Base-by-base conservation (phyloP, 116 monocot genomes). In the Papilionanthe hybrid region DNA sequence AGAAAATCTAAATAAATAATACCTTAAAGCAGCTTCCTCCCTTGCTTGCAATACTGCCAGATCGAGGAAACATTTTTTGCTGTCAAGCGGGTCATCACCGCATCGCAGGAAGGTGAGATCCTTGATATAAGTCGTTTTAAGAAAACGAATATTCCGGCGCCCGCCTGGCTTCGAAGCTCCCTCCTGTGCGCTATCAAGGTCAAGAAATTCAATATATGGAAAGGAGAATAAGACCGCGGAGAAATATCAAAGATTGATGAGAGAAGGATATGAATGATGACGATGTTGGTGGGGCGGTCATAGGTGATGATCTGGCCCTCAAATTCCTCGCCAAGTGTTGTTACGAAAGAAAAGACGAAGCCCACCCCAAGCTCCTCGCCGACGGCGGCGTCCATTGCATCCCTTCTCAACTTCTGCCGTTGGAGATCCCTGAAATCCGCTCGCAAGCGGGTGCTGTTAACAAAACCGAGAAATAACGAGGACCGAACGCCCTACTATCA, bases 1-100 rank as follows among this genome's bases (percentile, higher is more conserved):
- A 3, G 12, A 48, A 28, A 48, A 28, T 37, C 15, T 17, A 69
- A 37, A 22, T 30, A 76, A 53, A 63, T 42, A 57, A 58, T 71
- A 95, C 96, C 96, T 87, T 44, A 96, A 29, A 11, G 94, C 92
- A 15, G 90, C 79, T 55, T 92, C 96, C 82, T 94, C 96, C 79
- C 94, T 84, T 10, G 96, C 93, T 75, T 88, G 92, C 66, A 96
- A 57, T 18, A 72, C 78, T 22, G 79, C 74, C 27, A 96, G 87
- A 81, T 96, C 94, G 19, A 96, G 75, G 72, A 79, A 89, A 77
- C 96, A 96, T 77, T 87, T 89, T 10, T 65, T 83, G 65, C 79
- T 83, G 79, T 96, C 96, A 17, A 96, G 90, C 0, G 96, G 94
- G 58, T 96, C 92, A 10, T 92, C 90, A 1, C 81, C 91, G 5